Evolutionary conservation across 306 rosid species (phyloP).

Genomic region (Acacia acuminata): DNA sequence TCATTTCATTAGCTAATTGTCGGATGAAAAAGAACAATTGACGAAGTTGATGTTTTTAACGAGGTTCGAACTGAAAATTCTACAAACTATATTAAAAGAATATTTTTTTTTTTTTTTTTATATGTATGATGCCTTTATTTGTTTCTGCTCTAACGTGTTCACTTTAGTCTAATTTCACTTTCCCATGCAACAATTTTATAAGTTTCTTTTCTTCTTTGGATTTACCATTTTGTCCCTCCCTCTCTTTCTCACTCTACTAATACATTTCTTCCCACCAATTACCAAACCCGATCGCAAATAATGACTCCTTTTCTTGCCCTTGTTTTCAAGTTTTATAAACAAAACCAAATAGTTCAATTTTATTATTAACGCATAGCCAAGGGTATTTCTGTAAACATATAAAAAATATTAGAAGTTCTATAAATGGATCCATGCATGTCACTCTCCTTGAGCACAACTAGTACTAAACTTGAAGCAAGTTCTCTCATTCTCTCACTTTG

Average conservation of each 20-base stretch:
- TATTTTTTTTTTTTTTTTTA: no score
- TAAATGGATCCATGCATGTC: not conserved
- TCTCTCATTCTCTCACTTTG: not conserved
- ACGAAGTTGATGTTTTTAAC: not conserved
- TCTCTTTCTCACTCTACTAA: not conserved
- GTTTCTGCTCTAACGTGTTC: not conserved
- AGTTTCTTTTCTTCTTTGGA: not conserved
- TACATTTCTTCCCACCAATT: no score
- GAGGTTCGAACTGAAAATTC: not conserved
- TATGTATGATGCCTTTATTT: not conserved
- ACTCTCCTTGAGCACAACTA: not conserved
- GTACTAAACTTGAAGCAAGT: not conserved
- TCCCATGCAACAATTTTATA: not conserved
- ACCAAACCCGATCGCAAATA: no score
- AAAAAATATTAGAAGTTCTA: not conserved
- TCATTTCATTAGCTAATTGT: not conserved
- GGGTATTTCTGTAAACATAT: not conserved
- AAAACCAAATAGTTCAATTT: no score
- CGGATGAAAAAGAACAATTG: not conserved
- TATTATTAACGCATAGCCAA: not conserved
- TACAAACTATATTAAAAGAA: no score
- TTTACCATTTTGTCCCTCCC: not conserved
- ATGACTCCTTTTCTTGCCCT: no score
- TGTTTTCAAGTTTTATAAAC: no score
- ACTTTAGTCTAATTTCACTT: not conserved